Base-by-base conservation (phyloP, 208 protist genomes). In the Wallacemonas sp. region DNA sequence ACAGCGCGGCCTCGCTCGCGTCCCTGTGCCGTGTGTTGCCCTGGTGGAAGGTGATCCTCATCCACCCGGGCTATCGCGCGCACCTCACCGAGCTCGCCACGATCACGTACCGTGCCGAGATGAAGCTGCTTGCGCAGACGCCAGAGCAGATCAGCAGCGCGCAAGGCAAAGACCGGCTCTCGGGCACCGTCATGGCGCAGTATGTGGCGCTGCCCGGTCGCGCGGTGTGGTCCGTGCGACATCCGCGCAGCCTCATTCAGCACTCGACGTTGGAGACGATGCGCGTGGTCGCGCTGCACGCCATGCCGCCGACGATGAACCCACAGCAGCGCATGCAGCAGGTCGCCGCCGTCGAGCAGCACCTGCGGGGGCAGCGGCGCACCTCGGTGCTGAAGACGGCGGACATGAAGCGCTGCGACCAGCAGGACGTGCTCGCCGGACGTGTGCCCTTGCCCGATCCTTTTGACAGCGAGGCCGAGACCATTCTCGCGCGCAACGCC, bases 31-130 rank as follows among this genome's bases (percentile, higher is more conserved):
- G 8, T 16, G 33, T 36, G 36, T 67, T 94, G 57, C 89, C 86
- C 57, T 95, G 89, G 89, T 95, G 89, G 89, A 87, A 88, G 72
- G 75, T 69, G 11, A 86, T 92, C 29, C 65, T 87, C 4, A 67
- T 95, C 4, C 72, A 87, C 41, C 25, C 41, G 1, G 65, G 28
- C 20, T 95, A 91, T 64, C 81, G 89, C 1, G 45, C 52, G 28
- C 72, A 77, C 11, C 61, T 95, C 10, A 79, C 55, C 48, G 57
- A 72, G 26, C 70, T 89, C 20, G 76, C 82, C 29, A 87, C 82
- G 1, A 66, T 65, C 32, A 62, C 50, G 3, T 91, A 93, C 44
- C 73, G 80, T n/a, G 61, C 52, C 11, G 87, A 93, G 69, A 67
- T 86, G 48, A 50, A 57, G n/a, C 5, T 85, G 26, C 59, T 93